A percentile compares a stretch with the other conserved stretches of the same genome.
Conservation (phyloP, 228 moss, liverwort and hornwort species). For the Sphagnum magellanicum region DNA sequence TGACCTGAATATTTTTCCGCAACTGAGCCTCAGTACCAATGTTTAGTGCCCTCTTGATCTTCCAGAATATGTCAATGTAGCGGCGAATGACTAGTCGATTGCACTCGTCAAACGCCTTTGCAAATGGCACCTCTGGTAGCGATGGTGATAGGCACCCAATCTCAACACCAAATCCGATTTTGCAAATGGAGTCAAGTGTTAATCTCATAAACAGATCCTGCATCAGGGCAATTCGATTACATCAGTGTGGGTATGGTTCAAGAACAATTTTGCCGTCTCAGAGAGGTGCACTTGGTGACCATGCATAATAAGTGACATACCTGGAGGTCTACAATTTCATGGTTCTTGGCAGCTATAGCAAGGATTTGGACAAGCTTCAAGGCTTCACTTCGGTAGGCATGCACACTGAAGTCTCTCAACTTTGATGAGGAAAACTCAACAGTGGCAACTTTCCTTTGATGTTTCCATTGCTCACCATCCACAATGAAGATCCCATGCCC, state of each 20-base stretch:
- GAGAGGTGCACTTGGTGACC: background rate
- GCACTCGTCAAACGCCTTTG: constrained; percentile 11
- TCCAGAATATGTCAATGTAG: constrained; percentile 13
- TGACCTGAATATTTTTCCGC: background rate
- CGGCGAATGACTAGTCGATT: background rate
- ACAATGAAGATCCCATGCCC: constrained; percentile 24
- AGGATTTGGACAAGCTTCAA: constrained; percentile 16
- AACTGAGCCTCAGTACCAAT: constrained; percentile 12
- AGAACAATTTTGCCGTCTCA: background rate
- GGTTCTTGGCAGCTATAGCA: background rate
- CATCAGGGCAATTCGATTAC: background rate
- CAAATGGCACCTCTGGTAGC: constrained; percentile 9
- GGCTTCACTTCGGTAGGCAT: constrained; percentile 11
- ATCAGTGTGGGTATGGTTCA: background rate
- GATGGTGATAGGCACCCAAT: constrained; percentile 7
- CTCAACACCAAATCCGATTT: constrained; percentile 18
- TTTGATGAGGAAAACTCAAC: constrained; percentile 19
- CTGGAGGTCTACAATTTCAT: constrained; percentile 17
- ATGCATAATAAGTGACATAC: background rate
- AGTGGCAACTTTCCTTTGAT: constrained; percentile 19
- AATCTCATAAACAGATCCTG: background rate
- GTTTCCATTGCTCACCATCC: constrained; percentile 25
- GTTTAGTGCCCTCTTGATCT: constrained; percentile 7
- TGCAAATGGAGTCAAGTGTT: constrained; percentile 14
- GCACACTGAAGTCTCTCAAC: constrained; percentile 16